Evolutionary conservation across 2,329 filamentous ascomycete species (phyloP), one percentile per base, ranked within the genome.

Genomic region (Fusarium azukiicola): DNA sequence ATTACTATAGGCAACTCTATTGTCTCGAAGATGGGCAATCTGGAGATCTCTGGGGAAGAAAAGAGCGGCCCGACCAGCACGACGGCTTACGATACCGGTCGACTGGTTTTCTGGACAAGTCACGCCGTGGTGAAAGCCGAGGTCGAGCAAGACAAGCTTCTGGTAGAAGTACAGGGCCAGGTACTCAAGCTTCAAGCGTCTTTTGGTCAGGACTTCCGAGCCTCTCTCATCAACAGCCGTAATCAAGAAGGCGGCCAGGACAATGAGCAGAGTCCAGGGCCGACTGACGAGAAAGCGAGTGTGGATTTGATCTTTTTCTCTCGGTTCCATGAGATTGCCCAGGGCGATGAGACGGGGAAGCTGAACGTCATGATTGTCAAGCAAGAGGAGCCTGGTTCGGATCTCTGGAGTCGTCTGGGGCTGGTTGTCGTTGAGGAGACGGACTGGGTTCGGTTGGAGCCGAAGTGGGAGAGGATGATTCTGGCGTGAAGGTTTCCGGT

Each of bases 81-180:
- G 9, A 5, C 21, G 5, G 32, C 52, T 1, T 64, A 75, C 2
- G 73, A 75, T 36, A 75, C 67, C 4, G 68, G 73, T 2, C 52
- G 67, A 9, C 38, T 75, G 17, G 46, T 75, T 5, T 75, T 75
- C 23, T 49, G 27, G 23, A 64, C 74, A 40, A 75, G 73, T n/a
- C 58, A 75, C 21, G 32, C 46, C 6, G 23, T 38, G 9, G 17
- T 54, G 1, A 38, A 21, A 4, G 52, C 66, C 1, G 27, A 42
- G 1, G 6, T 50, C 5, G 21, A 32, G 3, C 14, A 49, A 1
- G 11, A 40, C 9, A 32, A 36, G 2, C 32, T 63, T 13, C 1
- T 42, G 4, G 19, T 69, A 47, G 32, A 47, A 16, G 19, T 38
- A 13, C 23, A 38, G 42, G 10, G 19, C 4, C 6, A 16, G 6